Conservation (phyloP, 306 rosid species). For the Gastrolobium bilobum region DNA sequence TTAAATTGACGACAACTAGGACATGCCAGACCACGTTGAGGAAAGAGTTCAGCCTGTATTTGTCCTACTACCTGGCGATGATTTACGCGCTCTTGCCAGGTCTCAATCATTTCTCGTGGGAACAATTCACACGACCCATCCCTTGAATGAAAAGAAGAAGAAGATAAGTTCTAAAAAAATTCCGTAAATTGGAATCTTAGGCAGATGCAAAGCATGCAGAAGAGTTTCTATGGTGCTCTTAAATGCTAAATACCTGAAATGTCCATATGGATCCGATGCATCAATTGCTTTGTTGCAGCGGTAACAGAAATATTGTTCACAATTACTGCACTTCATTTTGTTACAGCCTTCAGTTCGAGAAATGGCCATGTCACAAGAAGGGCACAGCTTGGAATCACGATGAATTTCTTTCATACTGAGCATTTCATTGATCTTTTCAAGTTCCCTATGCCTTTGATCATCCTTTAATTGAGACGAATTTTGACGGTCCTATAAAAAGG, state of each 20-base stretch:
- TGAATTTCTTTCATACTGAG: slow-evolving; percentile 77
- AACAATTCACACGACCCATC: slow-evolving; percentile 78
- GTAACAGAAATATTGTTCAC: slow-evolving; percentile 87
- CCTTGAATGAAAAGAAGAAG: slow-evolving; percentile 54
- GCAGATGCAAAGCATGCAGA: slow-evolving; percentile 43
- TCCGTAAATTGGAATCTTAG: slow-evolving; percentile 15
- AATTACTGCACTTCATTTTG: slow-evolving; percentile 88
- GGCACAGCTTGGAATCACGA: slow-evolving; percentile 86
- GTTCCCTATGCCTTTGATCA: slow-evolving; percentile 71
- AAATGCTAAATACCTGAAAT: slow-evolving; percentile 70
- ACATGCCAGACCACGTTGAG: slow-evolving; percentile 58
- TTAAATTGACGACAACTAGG: slow-evolving; percentile 88
- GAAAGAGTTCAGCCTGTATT: slow-evolving; percentile 66
- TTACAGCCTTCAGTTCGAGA: slow-evolving; percentile 87
- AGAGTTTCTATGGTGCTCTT: slow-evolving; percentile 22
- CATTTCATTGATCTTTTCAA: slow-evolving; percentile 79
- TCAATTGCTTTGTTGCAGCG: slow-evolving; percentile 77
- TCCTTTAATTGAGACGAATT: slow-evolving; percentile 65
- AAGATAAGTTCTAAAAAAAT: slow-evolving; percentile 37
- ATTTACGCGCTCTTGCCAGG: slow-evolving; percentile 77
- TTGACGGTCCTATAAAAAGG: slow-evolving; percentile 79
- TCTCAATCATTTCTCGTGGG: slow-evolving; percentile 69
- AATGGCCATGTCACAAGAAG: slow-evolving; percentile 87
- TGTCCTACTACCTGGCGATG: slow-evolving; percentile 72
- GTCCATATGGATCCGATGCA: slow-evolving; percentile 71